Evolutionary conservation across 2,329 filamentous ascomycete genomes (phyloP), one percentile per base, ranked within the genome.

Genomic region (Reticulascus tulasneorum): DNA sequence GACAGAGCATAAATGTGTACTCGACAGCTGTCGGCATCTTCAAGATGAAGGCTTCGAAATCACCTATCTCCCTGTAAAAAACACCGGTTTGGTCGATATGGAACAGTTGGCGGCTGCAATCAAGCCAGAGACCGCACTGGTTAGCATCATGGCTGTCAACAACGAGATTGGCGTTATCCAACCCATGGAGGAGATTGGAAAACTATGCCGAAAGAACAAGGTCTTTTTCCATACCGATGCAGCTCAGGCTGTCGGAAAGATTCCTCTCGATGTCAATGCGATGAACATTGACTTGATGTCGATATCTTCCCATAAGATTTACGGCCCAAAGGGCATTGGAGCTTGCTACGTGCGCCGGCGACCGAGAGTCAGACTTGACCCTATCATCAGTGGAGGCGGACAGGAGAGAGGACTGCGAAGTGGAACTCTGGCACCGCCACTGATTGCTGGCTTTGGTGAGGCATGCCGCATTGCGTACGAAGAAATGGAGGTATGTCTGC

Each of bases 131-230:
- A 98, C 93, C 11, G 82, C 80, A 27, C 69, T 98, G 20, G 90
- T 97, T 62, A 96, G 90, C 57, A 86, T 98, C 63, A 98, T 98
- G 93, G 82, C 93, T 1, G 93, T 98, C 54, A 98, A 98, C 72
- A 98, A 98, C 62, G 93, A 98, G 66, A 97, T 98, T 53, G 93
- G 93, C 55, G 93, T 98, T n/a, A 94, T 98, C 40, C 93, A 98
- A 63, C 93, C 93, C 1, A 67, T 98, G 40, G 86, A 88, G 51
- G 80, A 95, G 66, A 98, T 98, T 58, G 93, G 93, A 54, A 85
- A 84, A 64, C 71, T 98, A 11, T 98, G 93, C 64, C 81, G 93
- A 33, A 76, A 80, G 36, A 93, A 87, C 64, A 96, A 96, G 71
- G 73, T 96, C 28, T 98, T 96, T 66, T 98, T 98, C 78, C 93